Conservation (phyloP, 257 asterid species). For the Nicotiana benthamiana region DNA sequence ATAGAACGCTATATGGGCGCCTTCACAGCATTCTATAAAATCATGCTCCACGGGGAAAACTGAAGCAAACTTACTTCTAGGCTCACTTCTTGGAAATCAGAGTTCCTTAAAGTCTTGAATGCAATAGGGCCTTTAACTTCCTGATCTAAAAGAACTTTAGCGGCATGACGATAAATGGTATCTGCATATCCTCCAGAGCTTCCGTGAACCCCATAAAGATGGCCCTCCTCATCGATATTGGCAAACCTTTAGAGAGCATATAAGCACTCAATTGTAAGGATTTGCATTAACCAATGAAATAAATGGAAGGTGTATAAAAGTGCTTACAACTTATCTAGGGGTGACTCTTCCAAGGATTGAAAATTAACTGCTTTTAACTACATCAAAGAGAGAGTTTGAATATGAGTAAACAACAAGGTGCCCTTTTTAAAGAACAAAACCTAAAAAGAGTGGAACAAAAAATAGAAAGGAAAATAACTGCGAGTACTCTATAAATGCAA, state of each 20-base stretch:
- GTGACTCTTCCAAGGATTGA: conserved; percentile 65
- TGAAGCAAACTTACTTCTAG: conserved; percentile 59
- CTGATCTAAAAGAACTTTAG: conserved; percentile 55
- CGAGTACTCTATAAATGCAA: background rate
- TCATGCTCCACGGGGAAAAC: conserved; percentile 1
- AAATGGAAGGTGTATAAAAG: background rate
- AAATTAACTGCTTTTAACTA: conserved; percentile 76
- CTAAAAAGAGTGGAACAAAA: background rate
- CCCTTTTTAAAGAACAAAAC: background rate
- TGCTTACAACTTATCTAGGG: conserved; percentile 78
- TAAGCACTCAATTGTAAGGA: conserved; percentile 7
- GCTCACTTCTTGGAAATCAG: conserved; percentile 81
- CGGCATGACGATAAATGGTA: conserved; percentile 67
- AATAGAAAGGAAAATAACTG: background rate
- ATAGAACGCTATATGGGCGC: conserved; percentile 1
- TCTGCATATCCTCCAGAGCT: conserved; percentile 98
- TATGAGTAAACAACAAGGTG: background rate
- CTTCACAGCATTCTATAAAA: background rate
- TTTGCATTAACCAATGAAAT: conserved; percentile 1
- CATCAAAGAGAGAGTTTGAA: conserved; percentile 15
- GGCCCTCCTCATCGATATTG: conserved; percentile 60
- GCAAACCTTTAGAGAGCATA: conserved; percentile 44
- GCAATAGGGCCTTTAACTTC: conserved; percentile 65
- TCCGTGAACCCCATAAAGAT: conserved; percentile 70
- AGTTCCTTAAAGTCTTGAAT: conserved; percentile 66